Evolutionary conservation across 140 eudicot species (phyloP).

Genomic region (Anethum foeniculum): DNA sequence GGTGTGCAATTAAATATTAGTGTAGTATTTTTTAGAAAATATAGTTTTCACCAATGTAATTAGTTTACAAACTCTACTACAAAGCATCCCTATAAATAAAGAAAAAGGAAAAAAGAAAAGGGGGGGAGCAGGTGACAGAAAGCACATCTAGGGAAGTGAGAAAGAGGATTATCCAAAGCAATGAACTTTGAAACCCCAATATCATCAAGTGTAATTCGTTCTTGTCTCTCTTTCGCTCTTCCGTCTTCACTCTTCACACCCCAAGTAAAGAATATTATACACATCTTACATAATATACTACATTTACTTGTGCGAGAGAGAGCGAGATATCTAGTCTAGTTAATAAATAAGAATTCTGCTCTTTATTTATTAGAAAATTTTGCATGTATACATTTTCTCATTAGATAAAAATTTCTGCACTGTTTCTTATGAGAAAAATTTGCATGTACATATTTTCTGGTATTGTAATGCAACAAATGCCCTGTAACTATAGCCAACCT

Average conservation of each 20-base stretch:
- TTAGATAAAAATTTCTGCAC: too few species aligned
- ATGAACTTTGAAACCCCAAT: constrained; percentile 2
- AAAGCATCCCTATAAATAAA: not conserved
- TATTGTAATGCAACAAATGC: not conserved
- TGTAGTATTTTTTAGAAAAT: not conserved
- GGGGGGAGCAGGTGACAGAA: not conserved
- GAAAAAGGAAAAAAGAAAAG: not conserved
- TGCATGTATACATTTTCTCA: not conserved
- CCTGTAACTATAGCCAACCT: not conserved
- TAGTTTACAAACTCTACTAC: not conserved
- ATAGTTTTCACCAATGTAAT: not conserved
- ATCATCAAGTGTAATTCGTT: not conserved
- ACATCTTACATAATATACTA: not conserved
- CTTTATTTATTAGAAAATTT: not conserved
- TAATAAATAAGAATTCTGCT: not conserved
- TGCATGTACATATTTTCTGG: too few species aligned
- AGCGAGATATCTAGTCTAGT: not conserved
- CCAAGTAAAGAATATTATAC: constrained; percentile 36
- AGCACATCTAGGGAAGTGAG: constrained; percentile 13
- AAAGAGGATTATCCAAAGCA: constrained; percentile 6
- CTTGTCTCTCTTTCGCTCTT: not conserved
- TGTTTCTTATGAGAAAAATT: too few species aligned
- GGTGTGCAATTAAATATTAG: not conserved
- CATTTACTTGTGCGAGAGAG: not conserved
- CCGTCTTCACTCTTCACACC: not conserved